Conservation (phyloP, 2,329 filamentous ascomycete genomes). For the Diaporthe eres region DNA sequence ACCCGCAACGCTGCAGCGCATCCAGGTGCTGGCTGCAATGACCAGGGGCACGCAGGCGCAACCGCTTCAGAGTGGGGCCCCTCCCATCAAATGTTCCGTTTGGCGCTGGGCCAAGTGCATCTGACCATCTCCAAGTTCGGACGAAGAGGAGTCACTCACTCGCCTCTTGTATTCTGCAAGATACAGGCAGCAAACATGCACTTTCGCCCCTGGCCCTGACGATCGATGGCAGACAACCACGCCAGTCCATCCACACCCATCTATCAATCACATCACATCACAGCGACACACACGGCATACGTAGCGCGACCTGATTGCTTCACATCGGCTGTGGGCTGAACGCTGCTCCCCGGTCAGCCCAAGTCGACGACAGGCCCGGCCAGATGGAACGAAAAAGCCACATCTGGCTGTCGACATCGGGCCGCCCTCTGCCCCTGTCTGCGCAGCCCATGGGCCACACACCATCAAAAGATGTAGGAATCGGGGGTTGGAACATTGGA, state of each 20-base stretch:
- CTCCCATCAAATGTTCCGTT: slow-evolving; percentile 33
- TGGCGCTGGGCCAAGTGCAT: slow-evolving; percentile 31
- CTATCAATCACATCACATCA: slow-evolving; percentile 16
- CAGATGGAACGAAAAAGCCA: slow-evolving; percentile 25
- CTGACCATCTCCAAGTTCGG: slow-evolving; percentile 33
- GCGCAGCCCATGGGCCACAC: background rate
- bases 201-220: slow-evolving; percentile 16
- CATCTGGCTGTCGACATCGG: slow-evolving; percentile 20
- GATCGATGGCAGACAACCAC: slow-evolving; percentile 1
- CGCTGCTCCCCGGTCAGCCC: slow-evolving; percentile 1
- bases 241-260: background rate
- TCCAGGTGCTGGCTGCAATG: slow-evolving; percentile 11
- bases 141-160: slow-evolving; percentile 13
- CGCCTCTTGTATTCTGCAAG: background rate
- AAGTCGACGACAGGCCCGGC: slow-evolving; percentile 9
- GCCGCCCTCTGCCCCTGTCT: background rate
- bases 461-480: background rate
- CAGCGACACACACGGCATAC: slow-evolving; percentile 10
- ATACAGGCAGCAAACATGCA: background rate
- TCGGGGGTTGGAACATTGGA: background rate
- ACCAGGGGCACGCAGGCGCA: slow-evolving; percentile 23
- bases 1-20: slow-evolving; percentile 18
- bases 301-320: slow-evolving; percentile 10
- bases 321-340: background rate
- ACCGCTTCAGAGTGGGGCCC: slow-evolving; percentile 29